Evolutionary conservation across 176 grass and related monocot species (phyloP), one percentile per base, ranked within the genome.

Genomic region (Melocanna baccifera): DNA sequence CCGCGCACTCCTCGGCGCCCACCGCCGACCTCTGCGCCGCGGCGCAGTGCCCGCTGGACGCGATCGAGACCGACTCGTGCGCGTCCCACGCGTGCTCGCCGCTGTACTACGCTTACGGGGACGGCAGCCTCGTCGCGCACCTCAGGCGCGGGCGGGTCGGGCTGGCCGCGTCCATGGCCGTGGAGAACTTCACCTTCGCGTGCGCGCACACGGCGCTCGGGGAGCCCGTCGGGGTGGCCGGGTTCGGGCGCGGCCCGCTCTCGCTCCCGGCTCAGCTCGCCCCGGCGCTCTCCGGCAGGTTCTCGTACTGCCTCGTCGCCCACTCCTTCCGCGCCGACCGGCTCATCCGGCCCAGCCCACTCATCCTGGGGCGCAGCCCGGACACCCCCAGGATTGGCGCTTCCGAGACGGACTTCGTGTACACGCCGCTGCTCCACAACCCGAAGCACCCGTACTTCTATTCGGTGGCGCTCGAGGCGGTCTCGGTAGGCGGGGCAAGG

Each of bases 221-320:
- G 40, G 95, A 97, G 86, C 95, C 95, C 0, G 84, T 94, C 67
- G 95, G 92, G 42, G 92, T 97, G 36, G 92, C 95, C 4, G 95
- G 95, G 34, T 97, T 97, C 69, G 90, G 95, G 37, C 88, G 92
- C 13, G 92, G 95, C 1, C 95, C 95, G 4, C 90, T 97, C 19
- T 97, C 95, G 9, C 82, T 97, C 12, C 92, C 95, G 0, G 90
- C 85, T 9, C 95, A 97, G 89, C 90, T 94, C 56, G 68, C 86
- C 0, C 95, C 95, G 15, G 76, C 72, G 9, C 88, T 97, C 36
- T 84, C 95, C 66, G 80, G 90, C 6, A 76, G 92, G 39, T 97
- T 97, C 84, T 97, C 95, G 1, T 97, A 97, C 81, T 97, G 95
- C 81, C 92, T 97, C 41, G 92, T 97, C n/a, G 61, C 92, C 16